Percentiles rank a stretch among this genome's conserved stretches.
phyloP scores from a whole-genome alignment of 495 filamentous ascomycete genomes.

The Neurospora sp. region DNA sequence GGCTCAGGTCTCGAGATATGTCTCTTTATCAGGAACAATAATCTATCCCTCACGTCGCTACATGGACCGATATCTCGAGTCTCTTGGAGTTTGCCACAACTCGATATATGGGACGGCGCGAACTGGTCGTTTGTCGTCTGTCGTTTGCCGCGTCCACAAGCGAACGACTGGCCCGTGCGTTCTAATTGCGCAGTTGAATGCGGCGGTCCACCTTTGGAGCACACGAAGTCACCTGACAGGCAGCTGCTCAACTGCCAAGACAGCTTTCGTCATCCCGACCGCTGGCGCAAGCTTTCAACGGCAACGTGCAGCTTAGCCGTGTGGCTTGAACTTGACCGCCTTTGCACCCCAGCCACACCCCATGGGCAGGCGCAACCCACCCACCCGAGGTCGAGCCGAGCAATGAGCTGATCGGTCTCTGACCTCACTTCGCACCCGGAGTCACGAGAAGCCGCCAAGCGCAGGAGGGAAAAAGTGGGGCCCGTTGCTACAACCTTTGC shows the following conservation, averaged over 20 bases:
- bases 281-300: not conserved
- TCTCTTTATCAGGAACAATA: not conserved
- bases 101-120: not conserved
- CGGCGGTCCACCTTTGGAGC: not conserved
- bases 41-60: not conserved
- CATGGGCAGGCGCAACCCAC: not conserved
- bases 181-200: not conserved
- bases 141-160: not conserved
- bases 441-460: not conserved
- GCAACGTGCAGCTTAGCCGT: not conserved
- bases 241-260: not conserved
- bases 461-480: not conserved
- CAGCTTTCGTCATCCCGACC: constrained; percentile 6
- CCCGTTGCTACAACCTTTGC: not conserved
- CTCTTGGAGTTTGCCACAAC: not conserved
- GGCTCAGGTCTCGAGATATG: not conserved
- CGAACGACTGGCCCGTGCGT: not conserved
- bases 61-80: not conserved
- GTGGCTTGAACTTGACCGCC: not conserved
- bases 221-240: constrained; percentile 13
- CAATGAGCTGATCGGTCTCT: constrained; percentile 18
- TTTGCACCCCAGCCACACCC: not conserved
- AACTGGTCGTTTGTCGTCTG: too few relatives aligned
- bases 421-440: constrained; percentile 13
- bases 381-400: constrained; percentile 14